phyloP scores from a whole-genome alignment of 1,284 basidiomycete genomes.

The Amylostereum areolatum region DNA sequence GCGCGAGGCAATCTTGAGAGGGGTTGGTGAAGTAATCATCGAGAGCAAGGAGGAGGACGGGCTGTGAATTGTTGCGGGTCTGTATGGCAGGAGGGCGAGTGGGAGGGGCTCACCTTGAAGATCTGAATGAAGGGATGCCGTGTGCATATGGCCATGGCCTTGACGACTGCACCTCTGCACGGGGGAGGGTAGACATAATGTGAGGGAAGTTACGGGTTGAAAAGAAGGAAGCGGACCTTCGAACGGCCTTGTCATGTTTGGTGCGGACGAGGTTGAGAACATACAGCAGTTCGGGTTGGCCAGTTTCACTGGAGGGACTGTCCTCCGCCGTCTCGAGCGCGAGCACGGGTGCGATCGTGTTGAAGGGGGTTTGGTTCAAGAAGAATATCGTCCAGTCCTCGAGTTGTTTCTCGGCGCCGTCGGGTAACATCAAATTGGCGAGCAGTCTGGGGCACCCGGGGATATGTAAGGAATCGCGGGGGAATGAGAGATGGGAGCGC shows the following conservation, averaged over 20 bases:
- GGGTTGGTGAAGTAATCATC: slow-evolving; percentile 93
- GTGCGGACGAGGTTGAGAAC: slow-evolving; percentile 95
- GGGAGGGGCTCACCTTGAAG: slow-evolving; percentile 70
- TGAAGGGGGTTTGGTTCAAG: slow-evolving; percentile 86
- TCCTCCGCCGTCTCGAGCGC: slow-evolving; percentile 59
- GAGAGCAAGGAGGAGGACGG: slow-evolving; percentile 87
- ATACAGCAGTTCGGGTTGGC: slow-evolving; percentile 69
- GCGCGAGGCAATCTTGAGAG: slow-evolving; percentile 81
- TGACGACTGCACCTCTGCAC: slow-evolving; percentile 85
- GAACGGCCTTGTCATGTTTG: slow-evolving; percentile 84
- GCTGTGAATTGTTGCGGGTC: slow-evolving; percentile 40
- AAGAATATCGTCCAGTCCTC: slow-evolving; percentile 99
- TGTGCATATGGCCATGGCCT: slow-evolving; percentile 95
- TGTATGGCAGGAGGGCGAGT: background rate
- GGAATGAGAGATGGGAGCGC: slow-evolving; percentile 18
- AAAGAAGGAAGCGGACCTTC: slow-evolving; percentile 53
- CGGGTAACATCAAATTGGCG: slow-evolving; percentile 97
- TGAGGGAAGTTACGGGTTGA: too few species aligned
- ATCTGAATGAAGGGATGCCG: slow-evolving; percentile 95
- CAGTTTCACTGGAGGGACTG: slow-evolving; percentile 27
- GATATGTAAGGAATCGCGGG: background rate
- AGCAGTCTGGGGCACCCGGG: slow-evolving; percentile 57
- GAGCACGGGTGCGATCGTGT: slow-evolving; percentile 79
- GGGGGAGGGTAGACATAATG: background rate
- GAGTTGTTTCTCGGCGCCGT: slow-evolving; percentile 89